Conservation (phyloP, 768 basidiomycete species). For the Agaricus blazei region DNA sequence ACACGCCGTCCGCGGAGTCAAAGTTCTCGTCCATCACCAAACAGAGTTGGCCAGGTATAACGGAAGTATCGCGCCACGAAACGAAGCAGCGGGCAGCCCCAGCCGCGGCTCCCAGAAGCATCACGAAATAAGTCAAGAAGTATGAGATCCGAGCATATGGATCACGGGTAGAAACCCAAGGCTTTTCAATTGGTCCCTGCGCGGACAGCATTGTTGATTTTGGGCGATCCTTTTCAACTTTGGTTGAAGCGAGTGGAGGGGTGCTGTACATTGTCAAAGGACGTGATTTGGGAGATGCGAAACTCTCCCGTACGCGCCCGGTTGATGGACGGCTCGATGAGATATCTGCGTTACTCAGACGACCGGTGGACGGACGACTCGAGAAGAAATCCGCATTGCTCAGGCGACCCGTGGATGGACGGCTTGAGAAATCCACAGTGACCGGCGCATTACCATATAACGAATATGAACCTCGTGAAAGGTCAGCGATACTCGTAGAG, state of each 20-base stretch:
- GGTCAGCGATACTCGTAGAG: constrained; percentile 28
- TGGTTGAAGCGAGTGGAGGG: constrained; percentile 33
- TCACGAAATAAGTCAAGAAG: constrained; percentile 54
- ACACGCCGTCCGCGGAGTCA: constrained; percentile 44
- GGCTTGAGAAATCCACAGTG: too few relatives aligned
- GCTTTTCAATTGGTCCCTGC: constrained; percentile 41
- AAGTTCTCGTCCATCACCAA: constrained; percentile 80
- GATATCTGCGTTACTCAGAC: constrained; percentile 26
- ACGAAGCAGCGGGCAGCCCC: constrained; percentile 53
- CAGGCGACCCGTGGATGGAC: too few relatives aligned
- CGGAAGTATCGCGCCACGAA: constrained; percentile 48
- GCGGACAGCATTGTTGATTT: constrained; percentile 45
- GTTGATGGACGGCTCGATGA: constrained; percentile 29
- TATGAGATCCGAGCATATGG: constrained; percentile 52
- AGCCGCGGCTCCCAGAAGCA: constrained; percentile 51
- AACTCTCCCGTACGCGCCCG: constrained; percentile 45
- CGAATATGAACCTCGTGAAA: neutral
- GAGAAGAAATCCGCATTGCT: constrained; percentile 31
- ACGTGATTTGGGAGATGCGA: constrained; percentile 54
- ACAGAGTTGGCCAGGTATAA: constrained; percentile 46
- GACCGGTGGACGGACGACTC: constrained; percentile 33
- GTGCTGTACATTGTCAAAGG: constrained; percentile 52
- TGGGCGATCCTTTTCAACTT: constrained; percentile 37
- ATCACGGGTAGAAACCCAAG: constrained; percentile 60
- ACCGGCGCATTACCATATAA: neutral